phyloP scores from a whole-genome alignment of 176 grass and related monocot genomes.

The Oryza meyeriana region DNA sequence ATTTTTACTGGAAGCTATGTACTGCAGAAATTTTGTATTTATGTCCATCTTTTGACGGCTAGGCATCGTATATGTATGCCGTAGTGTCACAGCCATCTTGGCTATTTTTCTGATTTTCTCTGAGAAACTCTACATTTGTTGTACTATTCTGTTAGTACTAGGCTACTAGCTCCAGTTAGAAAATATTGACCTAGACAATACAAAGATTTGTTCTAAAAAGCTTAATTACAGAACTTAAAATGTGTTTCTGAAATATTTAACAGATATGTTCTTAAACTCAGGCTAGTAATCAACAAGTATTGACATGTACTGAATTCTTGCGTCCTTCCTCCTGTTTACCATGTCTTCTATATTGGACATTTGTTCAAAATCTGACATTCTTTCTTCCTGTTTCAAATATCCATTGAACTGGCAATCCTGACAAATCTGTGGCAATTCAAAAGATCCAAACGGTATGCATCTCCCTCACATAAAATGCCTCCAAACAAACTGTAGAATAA shows the following conservation, averaged over 20 bases:
- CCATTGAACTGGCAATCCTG: background rate
- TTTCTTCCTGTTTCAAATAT: conserved; percentile 16
- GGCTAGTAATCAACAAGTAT: background rate
- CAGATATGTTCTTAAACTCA: background rate
- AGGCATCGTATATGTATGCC: background rate
- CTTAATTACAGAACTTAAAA: background rate
- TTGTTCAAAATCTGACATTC: background rate
- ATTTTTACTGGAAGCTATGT: background rate
- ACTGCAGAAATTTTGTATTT: background rate
- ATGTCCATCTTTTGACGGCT: background rate
- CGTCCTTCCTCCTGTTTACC: background rate
- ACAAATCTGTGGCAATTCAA: background rate
- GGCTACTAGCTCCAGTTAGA: background rate
- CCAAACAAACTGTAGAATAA: background rate
- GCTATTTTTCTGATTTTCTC: background rate
- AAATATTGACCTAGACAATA: background rate
- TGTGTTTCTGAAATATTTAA: background rate
- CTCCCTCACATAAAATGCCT: background rate
- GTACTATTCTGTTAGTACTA: background rate
- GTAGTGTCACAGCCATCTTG: background rate
- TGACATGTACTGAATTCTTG: background rate
- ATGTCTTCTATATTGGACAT: background rate
- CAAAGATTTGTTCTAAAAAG: background rate
- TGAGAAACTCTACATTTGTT: background rate
- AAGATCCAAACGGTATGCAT: conserved; percentile 91